Evolutionary conservation across 1,139 yeast genomes (phyloP).

Genomic region (Nakaseomyces uthaithaninus): DNA sequence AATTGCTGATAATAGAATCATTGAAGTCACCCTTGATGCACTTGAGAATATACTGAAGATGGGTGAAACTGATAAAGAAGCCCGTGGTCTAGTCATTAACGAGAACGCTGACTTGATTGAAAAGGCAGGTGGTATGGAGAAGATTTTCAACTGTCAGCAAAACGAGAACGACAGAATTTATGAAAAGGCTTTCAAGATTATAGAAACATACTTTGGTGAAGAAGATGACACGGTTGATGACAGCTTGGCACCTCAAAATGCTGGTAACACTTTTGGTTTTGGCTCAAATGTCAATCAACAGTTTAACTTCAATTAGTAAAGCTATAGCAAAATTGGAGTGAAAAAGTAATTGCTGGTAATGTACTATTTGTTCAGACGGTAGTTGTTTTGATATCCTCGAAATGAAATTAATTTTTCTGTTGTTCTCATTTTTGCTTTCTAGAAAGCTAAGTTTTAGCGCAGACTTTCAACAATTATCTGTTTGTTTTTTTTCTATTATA

Average conservation of each 20-base stretch:
- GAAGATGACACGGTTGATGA: constrained; percentile 75
- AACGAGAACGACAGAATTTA: constrained; percentile 88
- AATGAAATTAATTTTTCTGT: too few relatives aligned
- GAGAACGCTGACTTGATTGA: constrained; percentile 87
- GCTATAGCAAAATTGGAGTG: not conserved
- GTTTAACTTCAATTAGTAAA: constrained; percentile 31
- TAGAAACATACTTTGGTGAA: constrained; percentile 83
- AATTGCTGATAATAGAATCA: constrained; percentile 82
- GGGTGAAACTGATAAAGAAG: constrained; percentile 88
- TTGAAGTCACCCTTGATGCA: constrained; percentile 93
- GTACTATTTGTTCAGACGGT: too few relatives aligned
- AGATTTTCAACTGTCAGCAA: constrained; percentile 86
- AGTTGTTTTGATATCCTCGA: too few relatives aligned
- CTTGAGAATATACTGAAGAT: constrained; percentile 86
- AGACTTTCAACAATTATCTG: too few relatives aligned
- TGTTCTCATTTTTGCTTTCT: too few relatives aligned
- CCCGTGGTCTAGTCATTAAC: constrained; percentile 58
- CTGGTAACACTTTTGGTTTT: constrained; percentile 82
- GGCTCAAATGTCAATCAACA: constrained; percentile 46
- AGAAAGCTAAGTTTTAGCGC: too few relatives aligned
- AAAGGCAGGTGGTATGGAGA: constrained; percentile 98
- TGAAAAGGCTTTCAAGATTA: constrained; percentile 80
- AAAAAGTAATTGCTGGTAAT: too few relatives aligned
- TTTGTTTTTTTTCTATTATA: too few relatives aligned
- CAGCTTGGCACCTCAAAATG: constrained; percentile 73